These are phyloP conservation scores for Xylaria palmicola DNA, from an alignment of 495 filamentous ascomycete species.

Conservation along the genomic window DNA sequence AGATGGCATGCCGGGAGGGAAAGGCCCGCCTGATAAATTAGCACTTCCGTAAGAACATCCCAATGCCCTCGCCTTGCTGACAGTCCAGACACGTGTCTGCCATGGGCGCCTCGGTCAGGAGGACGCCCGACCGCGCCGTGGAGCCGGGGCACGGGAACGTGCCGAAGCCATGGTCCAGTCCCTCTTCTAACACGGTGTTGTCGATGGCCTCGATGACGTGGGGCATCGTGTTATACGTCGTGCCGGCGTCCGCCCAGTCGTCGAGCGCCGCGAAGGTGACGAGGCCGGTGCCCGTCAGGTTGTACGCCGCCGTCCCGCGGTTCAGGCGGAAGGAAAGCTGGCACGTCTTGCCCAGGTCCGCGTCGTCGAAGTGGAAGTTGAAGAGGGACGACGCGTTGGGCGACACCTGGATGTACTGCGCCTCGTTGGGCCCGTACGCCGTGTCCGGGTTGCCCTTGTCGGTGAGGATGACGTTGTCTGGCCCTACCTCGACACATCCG, in stretches of 20 bases:
- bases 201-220: constrained; percentile 31
- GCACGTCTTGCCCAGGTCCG: constrained; percentile 59
- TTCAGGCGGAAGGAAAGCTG: constrained; percentile 59
- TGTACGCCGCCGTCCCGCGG: constrained; percentile 43
- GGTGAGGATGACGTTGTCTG: constrained; percentile 55
- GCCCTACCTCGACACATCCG: constrained; percentile 15
- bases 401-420: constrained; percentile 58
- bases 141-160: constrained; percentile 25
- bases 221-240: constrained; percentile 54
- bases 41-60: constrained; percentile 14
- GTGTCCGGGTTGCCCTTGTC: constrained; percentile 51
- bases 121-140: background rate
- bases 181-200: constrained; percentile 6
- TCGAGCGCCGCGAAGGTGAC: constrained; percentile 53
- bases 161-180: constrained; percentile 7
- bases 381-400: constrained; percentile 60
- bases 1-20: background rate
- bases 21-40: background rate
- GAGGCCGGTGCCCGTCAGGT: constrained; percentile 56
- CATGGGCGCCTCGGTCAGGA: constrained; percentile 11
- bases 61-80: background rate
- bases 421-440: constrained; percentile 35
- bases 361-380: constrained; percentile 65
- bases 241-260: constrained; percentile 36
- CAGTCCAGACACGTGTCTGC: constrained; percentile 17